Conservation (phyloP, 2,329 filamentous ascomycete genomes). For the Diaporthe australafricana region DNA sequence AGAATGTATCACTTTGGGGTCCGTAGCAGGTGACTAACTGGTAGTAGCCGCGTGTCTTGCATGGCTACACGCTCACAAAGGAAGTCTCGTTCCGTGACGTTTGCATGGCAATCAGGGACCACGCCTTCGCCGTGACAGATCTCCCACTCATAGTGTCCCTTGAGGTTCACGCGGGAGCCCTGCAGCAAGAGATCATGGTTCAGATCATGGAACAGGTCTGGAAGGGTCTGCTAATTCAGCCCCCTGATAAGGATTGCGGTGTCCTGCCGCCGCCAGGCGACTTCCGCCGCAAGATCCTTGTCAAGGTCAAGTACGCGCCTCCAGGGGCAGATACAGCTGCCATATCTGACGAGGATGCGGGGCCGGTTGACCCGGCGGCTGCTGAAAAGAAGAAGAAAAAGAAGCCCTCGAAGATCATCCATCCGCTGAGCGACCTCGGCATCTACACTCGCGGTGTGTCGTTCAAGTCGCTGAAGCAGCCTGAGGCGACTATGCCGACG, state of each 20-base stretch:
- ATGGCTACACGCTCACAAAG: slow-evolving; percentile 91
- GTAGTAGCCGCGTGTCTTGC: slow-evolving; percentile 83
- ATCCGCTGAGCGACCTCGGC: slow-evolving; percentile 79
- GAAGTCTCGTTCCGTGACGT: slow-evolving; percentile 89
- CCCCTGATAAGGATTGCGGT: slow-evolving; percentile 57
- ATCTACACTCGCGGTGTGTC: slow-evolving; percentile 87
- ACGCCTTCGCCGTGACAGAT: slow-evolving; percentile 80
- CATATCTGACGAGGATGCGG: slow-evolving; percentile 45
- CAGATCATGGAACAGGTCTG: slow-evolving; percentile 90
- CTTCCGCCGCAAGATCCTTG: slow-evolving; percentile 81
- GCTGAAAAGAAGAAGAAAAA: slow-evolving; percentile 53
- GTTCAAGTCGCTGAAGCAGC: slow-evolving; percentile 82
- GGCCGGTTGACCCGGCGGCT: slow-evolving; percentile 56
- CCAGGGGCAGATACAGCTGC: slow-evolving; percentile 46
- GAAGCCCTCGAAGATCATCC: slow-evolving; percentile 75
- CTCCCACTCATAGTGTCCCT: slow-evolving; percentile 93
- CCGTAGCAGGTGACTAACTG: too few relatives aligned
- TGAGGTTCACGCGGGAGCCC: slow-evolving; percentile 84
- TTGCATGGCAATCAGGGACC: slow-evolving; percentile 81
- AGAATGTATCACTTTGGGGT: too few relatives aligned
- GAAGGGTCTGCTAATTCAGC: slow-evolving; percentile 76
- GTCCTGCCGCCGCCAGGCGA: slow-evolving; percentile 75
- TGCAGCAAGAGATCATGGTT: slow-evolving; percentile 92
- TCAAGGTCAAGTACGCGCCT: slow-evolving; percentile 82
- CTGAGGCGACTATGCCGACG: slow-evolving; percentile 73